Percentiles rank a stretch among this genome's conserved stretches.
Conservation (phyloP, 108 stramenopile genomes). For the Cyclostephanos tholiformis region DNA sequence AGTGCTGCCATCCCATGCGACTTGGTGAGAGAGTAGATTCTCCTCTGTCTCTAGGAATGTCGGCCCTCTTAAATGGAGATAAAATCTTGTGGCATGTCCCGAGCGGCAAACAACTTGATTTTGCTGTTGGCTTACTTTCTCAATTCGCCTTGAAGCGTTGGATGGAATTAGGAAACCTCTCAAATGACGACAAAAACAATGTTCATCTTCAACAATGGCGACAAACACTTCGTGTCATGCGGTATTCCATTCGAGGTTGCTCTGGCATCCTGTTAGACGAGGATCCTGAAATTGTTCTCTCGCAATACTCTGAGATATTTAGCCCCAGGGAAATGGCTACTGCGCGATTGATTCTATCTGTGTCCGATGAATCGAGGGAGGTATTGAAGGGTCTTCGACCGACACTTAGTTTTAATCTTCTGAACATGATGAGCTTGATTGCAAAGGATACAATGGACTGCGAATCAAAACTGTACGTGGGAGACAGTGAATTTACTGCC, state of each 20-base stretch:
- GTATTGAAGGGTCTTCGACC: conserved; percentile 53
- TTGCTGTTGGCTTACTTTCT: conserved; percentile 55
- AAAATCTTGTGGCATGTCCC: conserved; percentile 77
- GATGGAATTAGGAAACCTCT: conserved; percentile 26
- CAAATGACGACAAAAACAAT: conserved; percentile 8
- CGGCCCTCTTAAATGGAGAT: conserved; percentile 58
- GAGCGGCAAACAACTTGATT: conserved; percentile 68
- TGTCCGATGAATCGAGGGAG: conserved; percentile 47
- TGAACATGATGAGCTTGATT: conserved; percentile 63
- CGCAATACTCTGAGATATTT: conserved; percentile 34
- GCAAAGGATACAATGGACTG: conserved; percentile 67
- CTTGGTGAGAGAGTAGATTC: conserved; percentile 7
- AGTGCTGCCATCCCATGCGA: conserved; percentile 44
- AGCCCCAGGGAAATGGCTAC: conserved; percentile 76
- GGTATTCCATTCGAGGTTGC: conserved; percentile 81
- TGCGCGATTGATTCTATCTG: conserved; percentile 46
- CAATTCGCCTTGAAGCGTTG: conserved; percentile 31
- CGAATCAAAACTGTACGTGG: conserved; percentile 31
- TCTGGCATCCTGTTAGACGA: conserved; percentile 70
- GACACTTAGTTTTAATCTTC: conserved; percentile 53
- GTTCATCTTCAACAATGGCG: conserved; percentile 46
- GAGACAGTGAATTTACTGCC: conserved; percentile 19
- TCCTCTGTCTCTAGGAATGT: conserved; percentile 32
- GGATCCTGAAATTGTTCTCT: conserved; percentile 31
- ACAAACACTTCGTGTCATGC: conserved; percentile 61